Evolutionary conservation across 495 filamentous ascomycete genomes (phyloP), one percentile per base, ranked within the genome.

Genomic region (Neurospora sp.): DNA sequence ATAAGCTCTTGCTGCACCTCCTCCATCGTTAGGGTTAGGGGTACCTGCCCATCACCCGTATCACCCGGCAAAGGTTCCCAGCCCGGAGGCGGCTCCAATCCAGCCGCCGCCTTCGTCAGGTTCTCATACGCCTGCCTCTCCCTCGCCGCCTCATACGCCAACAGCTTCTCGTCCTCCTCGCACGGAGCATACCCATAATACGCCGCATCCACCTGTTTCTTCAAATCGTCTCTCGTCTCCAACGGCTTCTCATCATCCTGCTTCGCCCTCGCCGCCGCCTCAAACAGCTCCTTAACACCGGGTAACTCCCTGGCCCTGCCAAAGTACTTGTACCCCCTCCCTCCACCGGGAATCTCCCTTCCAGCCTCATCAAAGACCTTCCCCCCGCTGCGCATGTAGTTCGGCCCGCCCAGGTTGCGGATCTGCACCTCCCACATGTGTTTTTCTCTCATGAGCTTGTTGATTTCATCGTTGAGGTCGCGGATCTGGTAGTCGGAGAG

Each of bases 361-460:
- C 96, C 96, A 48, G 97, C 91, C 74, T 97, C 96, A 83, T 98
- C 96, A 81, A 93, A 93, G 39, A 97, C 89, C 73, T 91, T 88
- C 40, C 89, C 94, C 12, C 91, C 92, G 14, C 90, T 93, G n/a
- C 96, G 87, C 94, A 96, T 98, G 81, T 98, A 99, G 83, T 98
- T 98, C 48, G 96, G 96, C 16, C 96, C 96, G 66, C 96, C 96
- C 40, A 98, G 81, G 76, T 94, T 94, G 59, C 94, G 88, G 72
- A 99, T 97, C 82, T 97, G 96, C 80, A 94, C 89, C 83, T 99
- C 96, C 96, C 96, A 99, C 87, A 96, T 92, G 85, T 94, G 92
- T 82, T 99, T 99, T 87, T 99, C 96, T 70, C 94, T 91, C 92
- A 99, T 97, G 69, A 96, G 88, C 83, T 97, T 97, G 84, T 99